A percentile compares a stretch with the other conserved stretches of the same genome.
Conservation (phyloP, 2,329 filamentous ascomycete species). For the Dactylellina cionopaga region DNA sequence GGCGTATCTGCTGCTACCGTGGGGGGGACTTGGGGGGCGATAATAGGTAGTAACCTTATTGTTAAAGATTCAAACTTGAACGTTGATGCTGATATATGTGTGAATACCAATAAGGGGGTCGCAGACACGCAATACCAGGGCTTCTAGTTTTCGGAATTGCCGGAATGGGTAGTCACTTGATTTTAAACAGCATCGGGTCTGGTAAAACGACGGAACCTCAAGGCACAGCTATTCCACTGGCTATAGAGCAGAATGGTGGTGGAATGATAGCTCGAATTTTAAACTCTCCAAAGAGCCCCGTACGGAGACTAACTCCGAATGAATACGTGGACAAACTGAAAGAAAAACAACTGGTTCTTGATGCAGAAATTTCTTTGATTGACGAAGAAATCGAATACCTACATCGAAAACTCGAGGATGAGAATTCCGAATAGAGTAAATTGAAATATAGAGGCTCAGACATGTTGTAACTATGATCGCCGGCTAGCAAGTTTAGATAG, state of each 20-base stretch:
- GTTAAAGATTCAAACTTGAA: neutral
- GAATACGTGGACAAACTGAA: constrained; percentile 36
- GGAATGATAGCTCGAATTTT: constrained; percentile 26
- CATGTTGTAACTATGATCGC: neutral
- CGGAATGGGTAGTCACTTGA: constrained; percentile 10
- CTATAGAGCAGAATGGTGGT: neutral
- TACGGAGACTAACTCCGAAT: constrained; percentile 18
- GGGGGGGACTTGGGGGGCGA: constrained; percentile 31
- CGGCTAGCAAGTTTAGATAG: neutral
- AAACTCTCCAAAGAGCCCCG: constrained; percentile 23
- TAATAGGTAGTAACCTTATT: constrained; percentile 20
- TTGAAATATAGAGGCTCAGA: neutral
- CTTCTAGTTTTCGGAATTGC: constrained; percentile 32
- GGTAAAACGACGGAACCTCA: neutral
- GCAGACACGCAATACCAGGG: constrained; percentile 31
- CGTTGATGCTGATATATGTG: neutral
- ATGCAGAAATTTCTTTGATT: constrained; percentile 45
- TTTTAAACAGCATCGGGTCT: constrained; percentile 13
- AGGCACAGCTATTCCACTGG: neutral
- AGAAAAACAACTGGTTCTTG: constrained; percentile 29
- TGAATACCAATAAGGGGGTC: constrained; percentile 18
- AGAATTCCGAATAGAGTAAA: neutral
- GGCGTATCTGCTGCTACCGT: constrained; percentile 31
- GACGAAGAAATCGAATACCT: constrained; percentile 46
- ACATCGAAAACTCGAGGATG: constrained; percentile 7